Evolutionary conservation across 495 filamentous ascomycete genomes (phyloP).

Genomic region (Rhypophila decipiens): DNA sequence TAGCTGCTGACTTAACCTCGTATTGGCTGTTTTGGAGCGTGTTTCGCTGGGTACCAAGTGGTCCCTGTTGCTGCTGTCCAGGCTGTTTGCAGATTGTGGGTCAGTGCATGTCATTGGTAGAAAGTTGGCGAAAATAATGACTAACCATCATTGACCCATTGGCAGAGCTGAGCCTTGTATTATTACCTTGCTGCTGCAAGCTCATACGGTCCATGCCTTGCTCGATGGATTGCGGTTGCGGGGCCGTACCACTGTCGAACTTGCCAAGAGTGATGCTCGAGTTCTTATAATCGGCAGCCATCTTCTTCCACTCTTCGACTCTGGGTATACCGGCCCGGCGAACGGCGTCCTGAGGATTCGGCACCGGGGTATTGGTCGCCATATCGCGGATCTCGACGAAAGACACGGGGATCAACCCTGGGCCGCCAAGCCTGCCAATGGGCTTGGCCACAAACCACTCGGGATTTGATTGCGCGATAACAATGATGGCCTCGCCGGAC

Average conservation of each 20-base stretch:
- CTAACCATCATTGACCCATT: slow-evolving; percentile 39
- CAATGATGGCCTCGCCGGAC: slow-evolving; percentile 91
- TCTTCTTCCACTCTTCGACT: slow-evolving; percentile 99
- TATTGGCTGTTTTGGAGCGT: slow-evolving; percentile 26
- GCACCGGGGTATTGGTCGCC: slow-evolving; percentile 73
- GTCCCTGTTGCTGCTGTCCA: slow-evolving; percentile 9
- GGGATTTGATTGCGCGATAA: slow-evolving; percentile 98
- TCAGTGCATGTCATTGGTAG: neutral
- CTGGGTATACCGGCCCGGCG: slow-evolving; percentile 87
- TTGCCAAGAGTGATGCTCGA: slow-evolving; percentile 94
- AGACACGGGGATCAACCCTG: slow-evolving; percentile 91
- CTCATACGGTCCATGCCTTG: slow-evolving; percentile 79
- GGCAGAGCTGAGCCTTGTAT: slow-evolving; percentile 37
- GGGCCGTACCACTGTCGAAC: slow-evolving; percentile 57
- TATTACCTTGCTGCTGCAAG: slow-evolving; percentile 47
- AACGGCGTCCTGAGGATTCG: slow-evolving; percentile 81
- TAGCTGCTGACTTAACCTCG: slow-evolving; percentile 31
- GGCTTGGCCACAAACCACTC: slow-evolving; percentile 99
- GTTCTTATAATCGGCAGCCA: slow-evolving; percentile 98
- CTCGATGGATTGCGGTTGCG: slow-evolving; percentile 44
- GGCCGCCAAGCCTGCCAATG: slow-evolving; percentile 88
- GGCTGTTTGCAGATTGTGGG: neutral
- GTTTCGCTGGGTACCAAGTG: slow-evolving; percentile 17
- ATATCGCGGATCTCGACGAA: slow-evolving; percentile 97
- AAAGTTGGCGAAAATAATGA: neutral